Percentiles rank a stretch among this genome's conserved stretches.
Evolutionary conservation across 768 basidiomycete genomes (phyloP).

Genomic region (Phlebiopsis flavidoalba): DNA sequence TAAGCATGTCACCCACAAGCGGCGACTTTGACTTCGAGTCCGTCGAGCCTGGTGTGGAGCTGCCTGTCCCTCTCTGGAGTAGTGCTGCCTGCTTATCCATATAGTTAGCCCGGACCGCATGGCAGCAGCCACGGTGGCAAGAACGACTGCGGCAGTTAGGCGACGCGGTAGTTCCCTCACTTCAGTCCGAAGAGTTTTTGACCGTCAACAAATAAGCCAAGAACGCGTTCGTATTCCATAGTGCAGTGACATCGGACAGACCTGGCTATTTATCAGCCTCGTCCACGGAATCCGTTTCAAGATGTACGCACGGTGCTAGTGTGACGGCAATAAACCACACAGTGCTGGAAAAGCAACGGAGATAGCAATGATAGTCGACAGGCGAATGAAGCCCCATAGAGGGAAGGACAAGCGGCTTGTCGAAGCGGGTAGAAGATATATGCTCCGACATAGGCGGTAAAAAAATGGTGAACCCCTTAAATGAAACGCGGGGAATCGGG

Average conservation of each 20-base stretch:
- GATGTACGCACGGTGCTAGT: conserved; percentile 56
- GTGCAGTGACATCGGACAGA: conserved; percentile 73
- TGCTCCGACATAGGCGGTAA: conserved; percentile 40
- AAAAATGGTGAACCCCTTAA: conserved; percentile 37
- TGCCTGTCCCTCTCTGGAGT: neutral
- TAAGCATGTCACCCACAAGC: conserved; percentile 71
- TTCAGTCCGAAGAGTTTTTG: conserved; percentile 55
- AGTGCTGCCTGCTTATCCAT: conserved; percentile 55
- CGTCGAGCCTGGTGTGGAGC: conserved; percentile 6
- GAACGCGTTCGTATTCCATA: conserved; percentile 90
- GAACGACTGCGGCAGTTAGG: conserved; percentile 63
- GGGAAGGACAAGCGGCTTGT: conserved; percentile 21
- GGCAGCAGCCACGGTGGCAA: conserved; percentile 82
- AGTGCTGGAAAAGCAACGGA: conserved; percentile 62
- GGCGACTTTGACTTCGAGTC: conserved; percentile 1
- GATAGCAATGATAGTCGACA: conserved; percentile 35
- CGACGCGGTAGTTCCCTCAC: conserved; percentile 63
- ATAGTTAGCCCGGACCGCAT: conserved; percentile 76
- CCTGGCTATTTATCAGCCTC: conserved; percentile 30
- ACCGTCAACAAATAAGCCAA: conserved; percentile 89
- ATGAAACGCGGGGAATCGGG: conserved; percentile 44
- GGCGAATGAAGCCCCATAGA: conserved; percentile 29
- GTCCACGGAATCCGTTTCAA: conserved; percentile 5
- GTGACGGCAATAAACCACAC: conserved; percentile 74
- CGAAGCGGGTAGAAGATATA: conserved; percentile 10